Conservation (phyloP, 2,329 filamentous ascomycete genomes). For the Diaporthe vexans region DNA sequence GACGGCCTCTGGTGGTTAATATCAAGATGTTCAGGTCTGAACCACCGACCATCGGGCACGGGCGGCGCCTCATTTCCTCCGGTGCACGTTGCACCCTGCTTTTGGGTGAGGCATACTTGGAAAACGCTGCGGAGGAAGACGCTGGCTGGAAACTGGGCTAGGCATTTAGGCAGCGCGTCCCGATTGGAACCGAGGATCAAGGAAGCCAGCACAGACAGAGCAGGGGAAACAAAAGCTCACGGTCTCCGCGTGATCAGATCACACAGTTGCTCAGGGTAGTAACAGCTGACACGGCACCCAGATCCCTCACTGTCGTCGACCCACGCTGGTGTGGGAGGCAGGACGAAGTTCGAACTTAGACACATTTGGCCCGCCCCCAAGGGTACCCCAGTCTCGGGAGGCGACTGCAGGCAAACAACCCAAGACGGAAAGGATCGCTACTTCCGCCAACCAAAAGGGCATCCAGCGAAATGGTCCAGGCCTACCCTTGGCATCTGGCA, state of each 20-base stretch:
- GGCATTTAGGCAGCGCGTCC: slow-evolving; percentile 23
- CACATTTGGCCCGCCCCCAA: slow-evolving; percentile 9
- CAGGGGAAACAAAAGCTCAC: slow-evolving; percentile 12
- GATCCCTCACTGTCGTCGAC: slow-evolving; percentile 1
- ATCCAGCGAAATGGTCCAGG: slow-evolving; percentile 33
- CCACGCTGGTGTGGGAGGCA: background rate
- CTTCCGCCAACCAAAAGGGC: slow-evolving; percentile 44
- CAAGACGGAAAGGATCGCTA: slow-evolving; percentile 37
- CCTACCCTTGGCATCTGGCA: slow-evolving; percentile 42
- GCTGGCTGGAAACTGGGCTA: slow-evolving; percentile 1
- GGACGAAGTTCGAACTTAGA: background rate
- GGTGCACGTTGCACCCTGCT: background rate
- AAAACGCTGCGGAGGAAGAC: background rate
- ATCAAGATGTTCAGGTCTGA: background rate
- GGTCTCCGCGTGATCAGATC: slow-evolving; percentile 21
- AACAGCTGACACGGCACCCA: slow-evolving; percentile 14
- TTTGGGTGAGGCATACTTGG: background rate
- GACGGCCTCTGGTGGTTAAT: slow-evolving; percentile 17
- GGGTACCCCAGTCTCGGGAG: slow-evolving; percentile 19
- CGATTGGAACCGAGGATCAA: slow-evolving; percentile 7
- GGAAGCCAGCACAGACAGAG: background rate
- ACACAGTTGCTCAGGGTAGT: slow-evolving; percentile 15
- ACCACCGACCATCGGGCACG: background rate
- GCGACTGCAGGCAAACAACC: slow-evolving; percentile 19
- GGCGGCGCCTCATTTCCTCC: background rate